phyloP scores from a whole-genome alignment of 139 green algal genomes.

The Coccomyxa sp. region DNA sequence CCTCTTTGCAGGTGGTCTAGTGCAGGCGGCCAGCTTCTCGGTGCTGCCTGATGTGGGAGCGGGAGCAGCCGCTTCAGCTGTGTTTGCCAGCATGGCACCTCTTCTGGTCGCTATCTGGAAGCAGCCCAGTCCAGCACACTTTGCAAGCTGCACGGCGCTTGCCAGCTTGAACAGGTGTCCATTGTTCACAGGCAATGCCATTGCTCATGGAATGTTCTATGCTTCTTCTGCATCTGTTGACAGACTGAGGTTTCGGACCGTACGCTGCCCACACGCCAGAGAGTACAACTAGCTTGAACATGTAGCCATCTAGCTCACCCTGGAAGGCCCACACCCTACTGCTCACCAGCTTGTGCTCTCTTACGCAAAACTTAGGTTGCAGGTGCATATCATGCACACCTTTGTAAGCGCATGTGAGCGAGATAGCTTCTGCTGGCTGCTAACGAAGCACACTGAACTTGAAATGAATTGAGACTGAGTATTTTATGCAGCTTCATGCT shows the following conservation, averaged over 20 bases:
- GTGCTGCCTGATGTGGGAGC: constrained; percentile 76
- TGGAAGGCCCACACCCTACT: too few species aligned
- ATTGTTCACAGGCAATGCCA: not conserved
- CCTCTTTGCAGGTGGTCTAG: constrained; percentile 59
- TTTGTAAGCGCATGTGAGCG: not conserved
- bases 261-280: too few species aligned
- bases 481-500: constrained; percentile 79
- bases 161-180: constrained; percentile 38
- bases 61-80: constrained; percentile 24
- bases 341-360: too few species aligned
- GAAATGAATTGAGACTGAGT: not conserved
- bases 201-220: not conserved
- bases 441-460: not conserved
- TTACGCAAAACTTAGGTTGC: too few species aligned
- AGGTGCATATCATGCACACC: not conserved
- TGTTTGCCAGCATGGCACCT: constrained; percentile 64
- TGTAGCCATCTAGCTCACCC: too few species aligned
- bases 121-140: constrained; percentile 20
- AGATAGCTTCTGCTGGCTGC: not conserved
- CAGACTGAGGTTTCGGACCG: too few species aligned
- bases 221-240: too few species aligned
- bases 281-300: too few species aligned
- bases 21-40: constrained; percentile 57
- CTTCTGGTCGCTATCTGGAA: constrained; percentile 50
- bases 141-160: constrained; percentile 44